phyloP scores from a whole-genome alignment of 345 rosid species.

The Nasturtium officinale region DNA sequence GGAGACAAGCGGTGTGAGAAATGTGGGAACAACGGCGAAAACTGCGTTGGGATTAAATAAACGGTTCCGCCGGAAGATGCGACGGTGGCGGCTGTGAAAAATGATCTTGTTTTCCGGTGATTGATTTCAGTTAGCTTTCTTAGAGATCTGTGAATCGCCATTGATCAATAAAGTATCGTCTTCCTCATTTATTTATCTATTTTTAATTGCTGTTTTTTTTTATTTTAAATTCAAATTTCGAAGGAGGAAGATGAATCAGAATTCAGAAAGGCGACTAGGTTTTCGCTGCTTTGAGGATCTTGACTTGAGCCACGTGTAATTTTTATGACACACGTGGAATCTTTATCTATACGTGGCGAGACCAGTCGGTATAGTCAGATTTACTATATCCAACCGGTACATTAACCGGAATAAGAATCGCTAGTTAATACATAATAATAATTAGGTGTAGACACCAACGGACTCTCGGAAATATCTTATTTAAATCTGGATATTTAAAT shows the following conservation, averaged over 20 bases:
- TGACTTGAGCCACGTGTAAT: constrained; percentile 32
- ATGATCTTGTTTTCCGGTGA: constrained; percentile 43
- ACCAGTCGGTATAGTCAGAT: background rate
- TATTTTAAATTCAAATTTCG: background rate
- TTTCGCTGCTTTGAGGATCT: constrained; percentile 27
- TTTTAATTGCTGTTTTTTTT: background rate
- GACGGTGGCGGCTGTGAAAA: constrained; percentile 46
- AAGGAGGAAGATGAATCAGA: constrained; percentile 13
- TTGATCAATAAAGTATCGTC: constrained; percentile 41
- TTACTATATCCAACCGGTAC: background rate
- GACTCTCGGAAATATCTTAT: too few relatives aligned
- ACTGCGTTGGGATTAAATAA: constrained; percentile 41
- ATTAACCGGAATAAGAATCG: background rate
- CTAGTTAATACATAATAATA: too few relatives aligned
- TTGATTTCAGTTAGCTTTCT: constrained; percentile 43
- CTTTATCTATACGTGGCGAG: constrained; percentile 21
- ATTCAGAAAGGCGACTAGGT: constrained; percentile 28
- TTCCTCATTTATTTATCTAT: background rate
- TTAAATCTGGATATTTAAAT: too few relatives aligned
- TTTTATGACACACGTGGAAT: background rate
- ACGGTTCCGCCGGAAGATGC: constrained; percentile 32
- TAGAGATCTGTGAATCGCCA: constrained; percentile 64
- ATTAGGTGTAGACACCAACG: too few relatives aligned
- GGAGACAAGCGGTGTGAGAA: constrained; percentile 29
- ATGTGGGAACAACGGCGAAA: constrained; percentile 42